Conservation (phyloP, 1,139 yeast species). For the Saccharomyces hybrid region DNA sequence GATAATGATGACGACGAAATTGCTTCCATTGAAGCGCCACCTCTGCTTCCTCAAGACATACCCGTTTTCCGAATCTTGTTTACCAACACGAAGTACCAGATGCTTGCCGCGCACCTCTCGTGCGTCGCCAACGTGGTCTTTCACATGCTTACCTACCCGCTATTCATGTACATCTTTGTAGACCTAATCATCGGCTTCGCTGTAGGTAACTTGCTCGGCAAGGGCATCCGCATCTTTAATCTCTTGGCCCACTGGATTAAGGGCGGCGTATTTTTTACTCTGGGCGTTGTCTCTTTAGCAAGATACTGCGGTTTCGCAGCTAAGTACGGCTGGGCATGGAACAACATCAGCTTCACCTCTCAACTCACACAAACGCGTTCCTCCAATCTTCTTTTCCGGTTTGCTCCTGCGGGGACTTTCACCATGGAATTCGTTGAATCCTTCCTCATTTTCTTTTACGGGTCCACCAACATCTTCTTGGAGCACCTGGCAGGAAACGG, state of each 20-base stretch:
- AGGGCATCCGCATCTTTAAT: constrained; percentile 61
- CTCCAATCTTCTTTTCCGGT: constrained; percentile 29
- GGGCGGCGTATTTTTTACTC: constrained; percentile 78
- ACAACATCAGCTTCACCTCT: constrained; percentile 42
- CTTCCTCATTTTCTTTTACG: constrained; percentile 74
- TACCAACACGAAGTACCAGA: neutral
- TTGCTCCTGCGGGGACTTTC: constrained; percentile 46
- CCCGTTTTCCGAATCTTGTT: neutral
- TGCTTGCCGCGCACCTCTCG: neutral
- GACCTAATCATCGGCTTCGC: constrained; percentile 72
- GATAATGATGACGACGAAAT: neutral
- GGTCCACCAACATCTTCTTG: constrained; percentile 77
- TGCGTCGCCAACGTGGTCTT: constrained; percentile 35
- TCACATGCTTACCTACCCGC: constrained; percentile 53
- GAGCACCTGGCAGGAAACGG: constrained; percentile 76
- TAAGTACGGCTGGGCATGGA: constrained; percentile 89
- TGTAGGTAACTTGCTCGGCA: constrained; percentile 62
- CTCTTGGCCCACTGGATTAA: constrained; percentile 91
- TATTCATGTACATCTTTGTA: constrained; percentile 52
- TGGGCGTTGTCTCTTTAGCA: constrained; percentile 71
- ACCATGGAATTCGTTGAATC: constrained; percentile 86
- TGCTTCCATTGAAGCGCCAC: neutral
- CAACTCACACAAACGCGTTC: constrained; percentile 23
- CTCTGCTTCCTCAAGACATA: neutral
- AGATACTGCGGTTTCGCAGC: constrained; percentile 80